A percentile compares a stretch with the other conserved stretches of the same genome.
Conservation (phyloP, 305 asterid species). For the Fraxinus albicans region DNA sequence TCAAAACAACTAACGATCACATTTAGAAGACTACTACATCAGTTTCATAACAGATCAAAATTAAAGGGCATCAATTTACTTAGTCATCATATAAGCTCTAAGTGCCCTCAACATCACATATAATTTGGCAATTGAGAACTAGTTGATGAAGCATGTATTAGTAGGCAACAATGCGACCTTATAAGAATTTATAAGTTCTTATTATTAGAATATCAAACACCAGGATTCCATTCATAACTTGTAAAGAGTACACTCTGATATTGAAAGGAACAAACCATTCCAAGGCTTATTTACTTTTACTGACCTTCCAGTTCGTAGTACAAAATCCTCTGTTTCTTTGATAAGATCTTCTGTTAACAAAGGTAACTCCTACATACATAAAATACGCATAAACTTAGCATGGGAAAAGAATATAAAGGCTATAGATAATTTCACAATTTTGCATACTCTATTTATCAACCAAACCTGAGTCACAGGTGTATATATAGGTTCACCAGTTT, state of each 20-base stretch:
- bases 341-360: constrained; percentile 92
- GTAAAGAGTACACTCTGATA: neutral
- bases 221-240: neutral
- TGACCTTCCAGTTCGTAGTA: constrained; percentile 95
- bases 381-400: constrained; percentile 25
- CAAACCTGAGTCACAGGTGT: constrained; percentile 90
- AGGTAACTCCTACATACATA: constrained; percentile 74
- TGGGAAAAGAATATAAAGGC: constrained; percentile 3
- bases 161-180: neutral
- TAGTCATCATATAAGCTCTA: neutral
- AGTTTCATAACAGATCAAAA: neutral
- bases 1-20: neutral
- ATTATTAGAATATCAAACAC: neutral
- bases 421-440: constrained; percentile 16
- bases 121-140: neutral
- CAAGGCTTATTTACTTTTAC: constrained; percentile 23
- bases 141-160: neutral
- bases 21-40: neutral
- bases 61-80: neutral
- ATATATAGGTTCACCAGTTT: constrained; percentile 92
- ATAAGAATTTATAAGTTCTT: neutral
- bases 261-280: constrained; percentile 3
- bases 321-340: constrained; percentile 98
- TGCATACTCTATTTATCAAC: constrained; percentile 28
- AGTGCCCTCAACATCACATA: neutral